phyloP scores from a whole-genome alignment of 305 asterid species.

The Fraxinus xanthoxyloides region DNA sequence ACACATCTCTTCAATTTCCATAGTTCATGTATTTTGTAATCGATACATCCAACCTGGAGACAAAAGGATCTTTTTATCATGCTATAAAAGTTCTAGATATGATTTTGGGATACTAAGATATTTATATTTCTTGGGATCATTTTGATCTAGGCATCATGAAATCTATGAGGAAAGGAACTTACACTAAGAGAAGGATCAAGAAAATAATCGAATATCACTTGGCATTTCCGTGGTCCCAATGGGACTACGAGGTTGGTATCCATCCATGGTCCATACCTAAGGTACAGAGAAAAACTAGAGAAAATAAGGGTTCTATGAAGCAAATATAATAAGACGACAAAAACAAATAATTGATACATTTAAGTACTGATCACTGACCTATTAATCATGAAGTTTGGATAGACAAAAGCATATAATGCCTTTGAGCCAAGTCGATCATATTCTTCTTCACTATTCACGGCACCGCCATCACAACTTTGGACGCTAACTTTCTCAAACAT shows the following conservation, averaged over 20 bases:
- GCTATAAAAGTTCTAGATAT: not conserved
- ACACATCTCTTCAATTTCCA: not conserved
- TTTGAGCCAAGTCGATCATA: conserved; percentile 64
- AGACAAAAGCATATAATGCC: conserved; percentile 71
- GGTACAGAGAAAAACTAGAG: not conserved
- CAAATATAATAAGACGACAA: not conserved
- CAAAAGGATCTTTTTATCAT: not conserved
- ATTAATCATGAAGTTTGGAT: conserved; percentile 90
- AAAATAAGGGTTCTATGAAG: not conserved
- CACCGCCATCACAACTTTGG: conserved; percentile 60
- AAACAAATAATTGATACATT: not conserved
- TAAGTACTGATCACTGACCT: conserved; percentile 41
- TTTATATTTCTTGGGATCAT: not conserved
- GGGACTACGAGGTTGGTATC: conserved; percentile 85
- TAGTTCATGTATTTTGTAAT: not conserved
- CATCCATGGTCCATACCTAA: conserved; percentile 96
- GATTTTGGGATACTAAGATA: not conserved
- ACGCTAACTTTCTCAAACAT: conserved; percentile 80
- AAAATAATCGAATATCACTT: conserved; percentile 82
- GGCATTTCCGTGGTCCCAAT: conserved; percentile 71
- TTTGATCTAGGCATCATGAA: not conserved
- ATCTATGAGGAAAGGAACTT: conserved; percentile 6
- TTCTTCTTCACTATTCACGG: conserved; percentile 31
- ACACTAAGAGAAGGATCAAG: conserved; percentile 72
- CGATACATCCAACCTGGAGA: not conserved